Evolutionary conservation across 2,329 filamentous ascomycete species (phyloP), one percentile per base, ranked within the genome.

Genomic region (Diaporthe destruens): DNA sequence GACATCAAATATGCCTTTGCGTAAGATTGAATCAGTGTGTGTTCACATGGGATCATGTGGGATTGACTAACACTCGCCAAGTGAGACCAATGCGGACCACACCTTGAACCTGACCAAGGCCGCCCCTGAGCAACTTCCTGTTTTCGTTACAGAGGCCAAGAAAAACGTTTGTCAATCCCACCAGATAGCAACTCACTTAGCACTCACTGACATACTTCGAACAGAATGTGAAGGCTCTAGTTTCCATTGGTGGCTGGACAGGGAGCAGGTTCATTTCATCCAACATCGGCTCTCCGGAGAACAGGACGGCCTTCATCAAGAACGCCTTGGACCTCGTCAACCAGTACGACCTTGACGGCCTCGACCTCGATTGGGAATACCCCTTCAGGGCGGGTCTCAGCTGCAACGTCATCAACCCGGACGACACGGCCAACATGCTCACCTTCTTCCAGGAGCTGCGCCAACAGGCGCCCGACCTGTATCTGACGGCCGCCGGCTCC

Each of bases 381-480:
- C 75, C 75, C 67, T 1, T 85, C 90, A 71, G 89, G 87, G 11
- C 88, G 85, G 67, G 84, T 90, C 69, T 71, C n/a, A 56, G 68
- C 9, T 71, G 69, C 69, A 71, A 63, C 12, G 56, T 69, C 63
- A 72, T 75, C 70, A 75, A 69, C 56, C 20, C 25, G 18, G 57
- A 76, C 36, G 75, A 76, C 68, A 72, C 71, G 6, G 42, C 59
- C 61, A 76, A 75, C 71, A 71, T 71, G 71, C 70, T 76, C 39
- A 20, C 61, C 6, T 75, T 76, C 72, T 67, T 76, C 3, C 54
- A 74, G 55, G 71, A 74, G 69, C 69, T 76, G 18, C 74, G 75
- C 68, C 39, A 57, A 3, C 20, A 47, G 42, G 49, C 54, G 14
- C 72, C 70, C 53, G 44, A 39, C 14, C 72, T 76, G 7, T 39